Evolutionary conservation across 164 flowering plant genomes (phyloP), one percentile per base, ranked within the genome.

Genomic region (Aristolochia californica): DNA sequence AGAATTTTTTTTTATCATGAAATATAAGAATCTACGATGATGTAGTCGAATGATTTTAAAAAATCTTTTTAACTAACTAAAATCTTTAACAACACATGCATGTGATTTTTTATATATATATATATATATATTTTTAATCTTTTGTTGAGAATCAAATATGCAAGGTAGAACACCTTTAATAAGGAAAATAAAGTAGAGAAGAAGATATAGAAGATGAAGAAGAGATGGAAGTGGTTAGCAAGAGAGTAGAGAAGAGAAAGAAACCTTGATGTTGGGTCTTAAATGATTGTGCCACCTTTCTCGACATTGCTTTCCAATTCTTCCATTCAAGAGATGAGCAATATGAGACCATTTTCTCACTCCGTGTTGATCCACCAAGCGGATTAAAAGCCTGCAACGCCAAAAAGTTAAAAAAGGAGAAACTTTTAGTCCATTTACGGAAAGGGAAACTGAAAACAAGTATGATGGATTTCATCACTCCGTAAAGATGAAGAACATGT

Each of bases 271-370:
- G 57, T 88, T 77, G 28, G 97, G 94, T 10, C 84, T 76, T 27
- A 93, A 61, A 72, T 91, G 96, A 62, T 91, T 91, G 53, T 83
- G 87, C 96, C 96, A 91, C 72, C 98, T 72, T 67, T 91, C 98
- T 2, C 98, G 72, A 57, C 98, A 93, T 62, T 93, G 98, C 56
- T 93, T 93, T 13, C 98, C 95, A 2, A 80, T 85, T 53, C 95
- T 70, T 28, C 94, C 94, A 2, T 20, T 71, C 70, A 93, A 61
- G 56, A 72, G 73, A 64, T 77, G 72, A 14, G 95, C 86, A 22
- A 93, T 83, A 47, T 72, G 75, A n/a, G 98, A 81, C 98, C 98
- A 93, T 77, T 88, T 86, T 34, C 78, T 72, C 40, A 57, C 75
- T 22, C 96, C 98, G 70, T 70, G 64, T 66, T 80, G 72, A 57